Evolutionary conservation across 2,329 filamentous ascomycete genomes (phyloP), one percentile per base, ranked within the genome.

Genomic region (Phaeosphaeriaceae sp.): DNA sequence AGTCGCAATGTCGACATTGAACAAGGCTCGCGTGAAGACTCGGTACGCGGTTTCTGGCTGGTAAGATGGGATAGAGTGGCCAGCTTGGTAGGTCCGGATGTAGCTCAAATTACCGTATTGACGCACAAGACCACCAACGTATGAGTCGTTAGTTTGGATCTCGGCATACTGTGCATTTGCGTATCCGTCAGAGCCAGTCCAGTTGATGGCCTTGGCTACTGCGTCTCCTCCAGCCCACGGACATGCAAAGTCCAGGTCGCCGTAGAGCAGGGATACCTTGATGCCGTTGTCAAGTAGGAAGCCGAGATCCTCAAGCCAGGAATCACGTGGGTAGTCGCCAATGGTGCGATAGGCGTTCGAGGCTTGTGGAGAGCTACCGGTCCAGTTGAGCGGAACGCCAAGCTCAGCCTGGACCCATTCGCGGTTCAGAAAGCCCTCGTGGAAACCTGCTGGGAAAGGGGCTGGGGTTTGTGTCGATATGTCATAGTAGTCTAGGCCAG

Each of bases 231-330:
- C 74, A 48, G 72, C 72, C 77, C 76, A 79, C 2, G 61, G 56
- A 22, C 56, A 59, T 13, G 61, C 56, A 61, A 74, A 78, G 54
- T 80, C 84, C 21, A 63, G 49, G 31, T 68, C 65, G 6, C 61
- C 66, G 21, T 59, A 62, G 1, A 70, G 51, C 3, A 70, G 54
- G 7, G 66, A 65, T 11, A 68, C 60, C 49, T 69, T 68, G 52
- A 65, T 61, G 7, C 61, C 63, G 19, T 58, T 77, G 57, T 87
- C 84, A 9, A 88, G 79, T 1, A 88, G 74, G 55, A 81, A 83
- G 2, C 75, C 79, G 0, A 84, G 61, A 50, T 80, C 76, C 27
- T 69, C 64, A 1, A 83, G 73, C 20, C 83, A 76, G 17, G 77
- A 76, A 53, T 81, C 79, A 4, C 76, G 74, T 2, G 81, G 76